phyloP scores from a whole-genome alignment of 345 rosid species.

The Trapa bicornis region DNA sequence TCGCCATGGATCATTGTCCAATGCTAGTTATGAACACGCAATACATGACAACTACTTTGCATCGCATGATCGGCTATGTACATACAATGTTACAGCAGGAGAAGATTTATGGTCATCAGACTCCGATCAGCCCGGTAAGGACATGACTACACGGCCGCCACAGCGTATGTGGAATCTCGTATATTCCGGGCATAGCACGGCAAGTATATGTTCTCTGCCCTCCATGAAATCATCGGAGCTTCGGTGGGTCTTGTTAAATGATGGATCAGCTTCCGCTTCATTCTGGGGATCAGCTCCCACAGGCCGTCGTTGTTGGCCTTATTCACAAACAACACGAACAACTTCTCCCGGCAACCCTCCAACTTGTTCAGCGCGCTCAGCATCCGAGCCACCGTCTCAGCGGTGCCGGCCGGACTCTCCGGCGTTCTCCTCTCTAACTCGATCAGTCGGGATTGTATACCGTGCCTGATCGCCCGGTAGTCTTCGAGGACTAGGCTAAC shows the following conservation, averaged over 20 bases:
- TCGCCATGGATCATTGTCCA: no score
- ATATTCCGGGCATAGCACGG: background rate
- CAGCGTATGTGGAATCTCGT: background rate
- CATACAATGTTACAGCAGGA: no score
- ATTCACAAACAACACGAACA: slow-evolving; percentile 29
- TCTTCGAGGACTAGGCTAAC: slow-evolving; percentile 37
- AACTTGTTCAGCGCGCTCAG: slow-evolving; percentile 15
- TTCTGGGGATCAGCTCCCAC: slow-evolving; percentile 30
- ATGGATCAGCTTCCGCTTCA: background rate
- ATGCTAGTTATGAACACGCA: no score
- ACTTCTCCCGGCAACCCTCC: slow-evolving; percentile 27
- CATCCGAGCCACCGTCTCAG: slow-evolving; percentile 30
- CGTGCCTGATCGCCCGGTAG: slow-evolving; percentile 29
- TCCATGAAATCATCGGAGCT: background rate
- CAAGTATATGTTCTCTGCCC: background rate
- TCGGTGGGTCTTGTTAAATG: background rate
- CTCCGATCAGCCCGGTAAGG: no score
- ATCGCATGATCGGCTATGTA: no score
- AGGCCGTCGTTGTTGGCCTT: slow-evolving; percentile 29
- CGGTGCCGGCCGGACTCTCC: slow-evolving; percentile 13
- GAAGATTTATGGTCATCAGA: no score
- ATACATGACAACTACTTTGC: no score
- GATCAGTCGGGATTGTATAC: slow-evolving; percentile 24
- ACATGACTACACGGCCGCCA: background rate
- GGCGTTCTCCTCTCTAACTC: slow-evolving; percentile 21